Conservation (phyloP, 2,329 filamentous ascomycete genomes). For the Graphilbum sp. region DNA sequence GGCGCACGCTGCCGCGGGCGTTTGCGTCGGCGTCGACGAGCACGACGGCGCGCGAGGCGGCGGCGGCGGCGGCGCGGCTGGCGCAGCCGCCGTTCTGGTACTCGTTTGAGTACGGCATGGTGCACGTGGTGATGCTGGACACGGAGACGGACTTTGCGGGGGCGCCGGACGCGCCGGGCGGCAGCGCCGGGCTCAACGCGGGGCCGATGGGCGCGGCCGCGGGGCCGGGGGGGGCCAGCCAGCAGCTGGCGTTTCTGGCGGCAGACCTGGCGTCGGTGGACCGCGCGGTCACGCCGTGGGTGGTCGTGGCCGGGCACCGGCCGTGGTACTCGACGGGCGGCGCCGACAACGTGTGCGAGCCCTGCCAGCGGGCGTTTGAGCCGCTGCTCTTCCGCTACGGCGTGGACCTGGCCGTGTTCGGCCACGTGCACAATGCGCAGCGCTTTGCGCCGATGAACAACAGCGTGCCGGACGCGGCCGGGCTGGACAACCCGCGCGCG, state of each 20-base stretch:
- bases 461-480: conserved; percentile 18
- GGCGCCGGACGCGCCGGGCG: conserved; percentile 23
- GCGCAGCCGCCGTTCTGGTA: conserved; percentile 42
- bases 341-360: conserved; percentile 17
- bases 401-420: conserved; percentile 39
- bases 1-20: conserved; percentile 30
- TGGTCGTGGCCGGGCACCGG: conserved; percentile 26
- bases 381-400: conserved; percentile 35
- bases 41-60: conserved; percentile 22
- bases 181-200: conserved; percentile 21
- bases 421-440: conserved; percentile 42
- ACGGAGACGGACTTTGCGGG: conserved; percentile 39
- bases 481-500: conserved; percentile 20
- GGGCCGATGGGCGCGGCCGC: conserved; percentile 38
- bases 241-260: conserved; percentile 37
- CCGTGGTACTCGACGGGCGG: conserved; percentile 29
- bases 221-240: too few species aligned
- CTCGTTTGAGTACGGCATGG: conserved; percentile 43
- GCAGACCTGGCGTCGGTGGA: conserved; percentile 40
- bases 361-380: conserved; percentile 37
- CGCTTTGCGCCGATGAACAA: conserved; percentile 28
- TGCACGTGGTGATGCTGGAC: conserved; percentile 36
- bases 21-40: conserved; percentile 31
- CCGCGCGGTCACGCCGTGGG: conserved; percentile 35
- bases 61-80: conserved; percentile 26